Evolutionary conservation across 306 rosid genomes (phyloP), one percentile per base, ranked within the genome.

Genomic region (Rubus parviflorus): DNA sequence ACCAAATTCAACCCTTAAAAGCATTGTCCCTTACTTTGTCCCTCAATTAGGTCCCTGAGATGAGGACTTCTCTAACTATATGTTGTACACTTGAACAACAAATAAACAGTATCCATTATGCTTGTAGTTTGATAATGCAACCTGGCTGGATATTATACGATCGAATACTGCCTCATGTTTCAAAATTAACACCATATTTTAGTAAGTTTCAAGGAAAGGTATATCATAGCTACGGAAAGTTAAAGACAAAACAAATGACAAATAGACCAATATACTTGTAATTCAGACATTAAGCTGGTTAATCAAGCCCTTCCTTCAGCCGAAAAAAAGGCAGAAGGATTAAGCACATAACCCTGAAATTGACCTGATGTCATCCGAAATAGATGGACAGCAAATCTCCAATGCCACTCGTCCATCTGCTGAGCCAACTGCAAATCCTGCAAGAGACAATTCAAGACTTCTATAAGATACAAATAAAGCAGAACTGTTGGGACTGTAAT

Each of bases 361-460:
- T 76, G 47, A 95, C 98, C 90, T 85, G 70, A 81, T 87, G 76
- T 88, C 89, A 45, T 92, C 82, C 74, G 89, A 79, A 79, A 71
- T 58, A 23, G 88, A 85, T 75, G 87, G 81, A 84, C 70, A 42
- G 42, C 89, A 80, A 75, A 92, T 86, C 66, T 92, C 87, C 76
- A 95, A 54, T 23, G 92, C 89, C 54, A 95, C 97, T 43, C 93
- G 89, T 70, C 97, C 99, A 92, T 95, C 97, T n/a, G 89, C 85
- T 62, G 97, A 90, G 72, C 99, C 99, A 81, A 80, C 89, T 0
- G 93, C 97, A 67, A 85, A 88, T 78, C 99, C 99, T 95, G 88
- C 88, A 83, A 78, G 45, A 40, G 49, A 49, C 17, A 68, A 43
- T 75, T 68, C 72, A 68, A 60, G 47, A 57, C 38, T 47, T 65